Conservation (phyloP, 73 alveolate genomes). For the Stentor coeruleus region DNA sequence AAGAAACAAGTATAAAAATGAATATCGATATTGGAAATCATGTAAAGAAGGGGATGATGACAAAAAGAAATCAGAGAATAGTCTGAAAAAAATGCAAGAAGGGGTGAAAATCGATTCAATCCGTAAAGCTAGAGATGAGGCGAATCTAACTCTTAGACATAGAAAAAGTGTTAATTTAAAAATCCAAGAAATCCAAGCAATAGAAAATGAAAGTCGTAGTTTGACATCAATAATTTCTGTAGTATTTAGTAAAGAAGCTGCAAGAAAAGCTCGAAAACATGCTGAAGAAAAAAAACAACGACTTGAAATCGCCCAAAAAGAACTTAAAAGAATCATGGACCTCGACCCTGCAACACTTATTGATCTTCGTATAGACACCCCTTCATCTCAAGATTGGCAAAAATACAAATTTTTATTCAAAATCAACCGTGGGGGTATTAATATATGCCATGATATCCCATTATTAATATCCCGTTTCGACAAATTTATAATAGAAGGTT, state of each 20-base stretch:
- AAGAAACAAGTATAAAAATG: background rate
- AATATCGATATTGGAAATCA: background rate
- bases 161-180: background rate
- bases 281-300: background rate
- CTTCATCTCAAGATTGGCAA: too few species aligned
- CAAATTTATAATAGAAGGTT: too few species aligned
- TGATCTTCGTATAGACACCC: too few species aligned
- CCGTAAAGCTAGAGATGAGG: background rate
- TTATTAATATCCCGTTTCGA: too few species aligned
- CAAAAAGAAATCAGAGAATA: too few species aligned
- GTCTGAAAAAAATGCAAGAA: background rate
- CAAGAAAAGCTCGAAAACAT: background rate
- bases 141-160: background rate
- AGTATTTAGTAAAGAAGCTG: background rate
- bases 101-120: background rate
- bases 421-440: too few species aligned
- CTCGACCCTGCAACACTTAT: too few species aligned
- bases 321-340: too few species aligned
- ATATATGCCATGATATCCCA: too few species aligned
- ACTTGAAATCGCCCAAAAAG: background rate
- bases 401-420: too few species aligned
- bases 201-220: background rate
- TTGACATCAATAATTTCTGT: background rate
- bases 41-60: background rate
- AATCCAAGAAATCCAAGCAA: background rate